phyloP scores from a whole-genome alignment of 768 basidiomycete species.

The Boletus sp. region DNA sequence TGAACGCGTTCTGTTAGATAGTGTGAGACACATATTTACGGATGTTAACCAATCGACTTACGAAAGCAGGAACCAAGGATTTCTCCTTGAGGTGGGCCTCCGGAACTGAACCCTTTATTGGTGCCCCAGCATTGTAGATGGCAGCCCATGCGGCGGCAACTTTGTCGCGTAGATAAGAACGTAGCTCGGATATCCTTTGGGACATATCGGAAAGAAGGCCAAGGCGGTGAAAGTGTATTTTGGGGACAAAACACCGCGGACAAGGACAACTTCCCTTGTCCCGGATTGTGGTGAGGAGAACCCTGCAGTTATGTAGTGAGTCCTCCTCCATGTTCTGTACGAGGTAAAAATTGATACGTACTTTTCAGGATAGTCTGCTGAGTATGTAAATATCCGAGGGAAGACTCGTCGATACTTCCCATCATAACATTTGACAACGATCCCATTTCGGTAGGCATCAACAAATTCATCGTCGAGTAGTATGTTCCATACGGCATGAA shows the following conservation, averaged over 20 bases:
- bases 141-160: background rate
- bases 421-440: slow-evolving; percentile 24
- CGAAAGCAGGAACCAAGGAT: slow-evolving; percentile 12
- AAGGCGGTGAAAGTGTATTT: slow-evolving; percentile 11
- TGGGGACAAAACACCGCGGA: slow-evolving; percentile 26
- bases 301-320: no score
- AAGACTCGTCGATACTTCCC: slow-evolving; percentile 13
- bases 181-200: background rate
- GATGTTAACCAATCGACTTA: background rate
- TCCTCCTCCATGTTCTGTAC: no score
- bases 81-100: slow-evolving; percentile 7
- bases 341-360: no score
- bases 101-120: slow-evolving; percentile 10
- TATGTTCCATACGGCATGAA: background rate
- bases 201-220: slow-evolving; percentile 11
- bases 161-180: background rate
- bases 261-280: slow-evolving; percentile 32
- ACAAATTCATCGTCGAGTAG: no score
- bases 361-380: slow-evolving; percentile 41
- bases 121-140: slow-evolving; percentile 13
- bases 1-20: slow-evolving; percentile 34
- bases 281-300: slow-evolving; percentile 26
- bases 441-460: no score
- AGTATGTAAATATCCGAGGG: slow-evolving; percentile 35
- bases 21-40: background rate